These are phyloP conservation scores for Cyclotella choctawhatcheeana DNA, from an alignment of 108 stramenopile species.

Conservation along the genomic window DNA sequence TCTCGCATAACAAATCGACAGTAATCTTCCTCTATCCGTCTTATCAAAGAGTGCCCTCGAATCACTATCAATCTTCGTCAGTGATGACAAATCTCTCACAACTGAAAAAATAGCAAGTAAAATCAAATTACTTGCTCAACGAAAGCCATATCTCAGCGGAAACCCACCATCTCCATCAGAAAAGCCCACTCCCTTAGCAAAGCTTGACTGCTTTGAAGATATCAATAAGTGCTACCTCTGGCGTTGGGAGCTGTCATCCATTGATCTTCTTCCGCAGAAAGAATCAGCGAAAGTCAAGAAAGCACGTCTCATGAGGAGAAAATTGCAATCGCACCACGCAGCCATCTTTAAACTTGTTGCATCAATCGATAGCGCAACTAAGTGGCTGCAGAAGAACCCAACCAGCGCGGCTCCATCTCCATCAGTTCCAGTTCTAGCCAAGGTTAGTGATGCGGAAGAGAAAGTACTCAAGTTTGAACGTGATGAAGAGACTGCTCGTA, in stretches of 20 bases:
- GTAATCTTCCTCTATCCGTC: slow-evolving; percentile 57
- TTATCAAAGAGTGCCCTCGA: slow-evolving; percentile 46
- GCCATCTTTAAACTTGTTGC: slow-evolving; percentile 61
- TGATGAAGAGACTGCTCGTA: slow-evolving; percentile 70
- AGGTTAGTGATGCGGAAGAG: slow-evolving; percentile 75
- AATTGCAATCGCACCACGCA: slow-evolving; percentile 54
- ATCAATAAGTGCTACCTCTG: slow-evolving; percentile 58
- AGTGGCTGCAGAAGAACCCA: slow-evolving; percentile 32
- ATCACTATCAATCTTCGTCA: slow-evolving; percentile 38
- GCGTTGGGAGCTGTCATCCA: slow-evolving; percentile 79
- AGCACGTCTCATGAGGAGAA: slow-evolving; percentile 64
- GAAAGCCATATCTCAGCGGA: slow-evolving; percentile 60
- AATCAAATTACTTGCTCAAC: slow-evolving; percentile 69
- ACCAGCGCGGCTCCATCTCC: slow-evolving; percentile 11
- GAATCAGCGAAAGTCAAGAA: slow-evolving; percentile 57
- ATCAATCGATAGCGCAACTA: slow-evolving; percentile 54
- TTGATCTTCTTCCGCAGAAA: slow-evolving; percentile 60
- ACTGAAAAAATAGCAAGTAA: slow-evolving; percentile 59
- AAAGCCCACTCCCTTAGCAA: slow-evolving; percentile 20
- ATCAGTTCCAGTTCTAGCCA: slow-evolving; percentile 40
- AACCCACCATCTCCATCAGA: slow-evolving; percentile 6
- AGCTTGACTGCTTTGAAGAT: slow-evolving; percentile 53
- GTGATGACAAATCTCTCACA: slow-evolving; percentile 36
- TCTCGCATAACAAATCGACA: background rate
- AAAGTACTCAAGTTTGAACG: slow-evolving; percentile 83